phyloP scores from a whole-genome alignment of 1,284 basidiomycete species.

The Cutaneotrichosporon sp. region DNA sequence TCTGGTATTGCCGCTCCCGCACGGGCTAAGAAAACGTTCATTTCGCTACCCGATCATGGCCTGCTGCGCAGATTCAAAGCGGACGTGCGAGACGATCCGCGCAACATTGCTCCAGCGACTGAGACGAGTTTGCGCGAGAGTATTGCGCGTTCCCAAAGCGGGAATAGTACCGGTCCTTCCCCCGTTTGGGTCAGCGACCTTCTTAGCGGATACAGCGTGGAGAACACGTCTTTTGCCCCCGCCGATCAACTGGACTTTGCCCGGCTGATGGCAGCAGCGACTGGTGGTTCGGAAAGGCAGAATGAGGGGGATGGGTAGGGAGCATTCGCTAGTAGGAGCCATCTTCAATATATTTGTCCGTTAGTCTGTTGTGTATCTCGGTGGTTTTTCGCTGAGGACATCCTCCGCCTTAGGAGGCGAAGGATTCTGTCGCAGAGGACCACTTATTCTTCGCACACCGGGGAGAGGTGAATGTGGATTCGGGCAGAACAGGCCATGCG shows the following conservation, averaged over 20 bases:
- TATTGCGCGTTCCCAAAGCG: slow-evolving; percentile 21
- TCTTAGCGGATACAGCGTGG: slow-evolving; percentile 46
- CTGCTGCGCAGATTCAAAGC: slow-evolving; percentile 46
- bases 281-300: neutral
- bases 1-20: slow-evolving; percentile 24
- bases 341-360: too few relatives aligned
- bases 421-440: too few relatives aligned
- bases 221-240: slow-evolving; percentile 47
- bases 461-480: too few relatives aligned
- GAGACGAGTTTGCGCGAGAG: slow-evolving; percentile 46
- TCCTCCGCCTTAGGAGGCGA: too few relatives aligned
- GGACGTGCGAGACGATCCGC: slow-evolving; percentile 40
- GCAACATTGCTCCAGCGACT: slow-evolving; percentile 46
- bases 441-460: too few relatives aligned
- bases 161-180: slow-evolving; percentile 7
- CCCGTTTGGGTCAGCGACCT: slow-evolving; percentile 43
- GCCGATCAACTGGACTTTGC: slow-evolving; percentile 45
- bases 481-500: too few relatives aligned
- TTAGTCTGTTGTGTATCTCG: too few relatives aligned
- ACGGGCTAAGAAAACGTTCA: slow-evolving; percentile 41
- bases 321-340: too few relatives aligned
- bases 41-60: slow-evolving; percentile 49
- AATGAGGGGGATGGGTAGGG: neutral
- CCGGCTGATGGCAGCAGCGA: slow-evolving; percentile 30
- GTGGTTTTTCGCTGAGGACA: too few relatives aligned